phyloP scores from a whole-genome alignment of 495 filamentous ascomycete species.

The Aspergillus ellipticus region DNA sequence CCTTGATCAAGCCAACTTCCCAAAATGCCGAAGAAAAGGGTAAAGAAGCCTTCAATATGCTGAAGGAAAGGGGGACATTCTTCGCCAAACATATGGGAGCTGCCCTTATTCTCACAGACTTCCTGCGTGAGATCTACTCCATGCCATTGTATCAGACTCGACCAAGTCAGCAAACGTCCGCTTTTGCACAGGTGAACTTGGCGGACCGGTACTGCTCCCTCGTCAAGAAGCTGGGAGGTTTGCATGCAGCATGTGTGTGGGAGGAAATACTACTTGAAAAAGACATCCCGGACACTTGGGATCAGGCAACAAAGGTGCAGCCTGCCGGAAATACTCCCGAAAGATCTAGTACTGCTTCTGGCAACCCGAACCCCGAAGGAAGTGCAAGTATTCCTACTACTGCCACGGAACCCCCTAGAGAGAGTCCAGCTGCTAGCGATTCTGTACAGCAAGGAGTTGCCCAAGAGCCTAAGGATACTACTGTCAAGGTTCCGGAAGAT shows the following conservation, averaged over 20 bases:
- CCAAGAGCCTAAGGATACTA: conserved; percentile 36
- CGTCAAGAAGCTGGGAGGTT: conserved; percentile 64
- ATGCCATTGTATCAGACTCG: conserved; percentile 59
- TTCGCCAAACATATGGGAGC: conserved; percentile 74
- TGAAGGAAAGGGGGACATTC: conserved; percentile 56
- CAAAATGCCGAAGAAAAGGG: conserved; percentile 22
- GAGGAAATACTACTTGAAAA: conserved; percentile 76
- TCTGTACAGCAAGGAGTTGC: conserved; percentile 19
- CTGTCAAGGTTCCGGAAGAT: conserved; percentile 40
- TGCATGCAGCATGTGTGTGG: conserved; percentile 74
- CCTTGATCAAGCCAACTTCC: conserved; percentile 44
- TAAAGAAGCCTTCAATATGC: background rate
- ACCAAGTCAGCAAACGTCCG: conserved; percentile 46
- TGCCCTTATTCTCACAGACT: conserved; percentile 67
- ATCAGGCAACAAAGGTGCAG: conserved; percentile 56
- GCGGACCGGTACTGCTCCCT: conserved; percentile 72
- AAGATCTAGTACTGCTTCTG: conserved; percentile 37
- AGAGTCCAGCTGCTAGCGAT: conserved; percentile 18
- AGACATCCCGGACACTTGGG: conserved; percentile 62
- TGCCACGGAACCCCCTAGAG: conserved; percentile 13
- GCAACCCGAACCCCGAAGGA: conserved; percentile 16
- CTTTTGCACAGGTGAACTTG: conserved; percentile 70
- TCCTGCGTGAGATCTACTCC: conserved; percentile 70
- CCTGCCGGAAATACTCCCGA: conserved; percentile 44
- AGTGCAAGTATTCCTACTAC: conserved; percentile 9